Evolutionary conservation across 208 protist species (phyloP), one percentile per base, ranked within the genome.

Genomic region (Crithidia sp.): DNA sequence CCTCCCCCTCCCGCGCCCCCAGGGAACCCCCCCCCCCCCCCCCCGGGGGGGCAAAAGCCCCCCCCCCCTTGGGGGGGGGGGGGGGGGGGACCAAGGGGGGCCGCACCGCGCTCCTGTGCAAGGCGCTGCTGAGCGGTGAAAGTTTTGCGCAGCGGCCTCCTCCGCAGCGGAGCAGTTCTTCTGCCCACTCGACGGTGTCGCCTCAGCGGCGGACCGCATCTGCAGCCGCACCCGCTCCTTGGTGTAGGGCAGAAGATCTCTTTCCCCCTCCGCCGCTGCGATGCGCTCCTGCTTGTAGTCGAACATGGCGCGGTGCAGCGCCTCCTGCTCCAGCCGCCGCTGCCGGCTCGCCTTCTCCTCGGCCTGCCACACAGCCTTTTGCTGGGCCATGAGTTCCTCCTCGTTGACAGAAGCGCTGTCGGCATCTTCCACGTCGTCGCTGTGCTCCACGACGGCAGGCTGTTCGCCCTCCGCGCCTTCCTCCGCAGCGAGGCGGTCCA

Each of bases 271-370:
- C 3, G 87, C 84, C 2, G 70, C 76, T 9, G 76, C 82, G 63
- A 92, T 89, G 45, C 77, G 76, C 65, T 77, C 47, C 54, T 87
- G 76, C 44, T 82, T 80, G 69, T 90, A 84, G 10, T 71, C 84
- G 14, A 85, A 81, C 60, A 68, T 69, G 6, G 79, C 81, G 44
- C 62, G 47, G 16, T 77, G 61, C 36, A 81, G 62, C 17, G 43
- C 72, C 61, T 85, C 80, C 16, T 75, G 74, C 43, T 56, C 14
- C n/a, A 56, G 52, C 0, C 74, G 74, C 8, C 67, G 65, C 44
- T 73, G 19, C 45, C 69, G 73, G 52, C 57, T 63, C 4, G 65
- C 67, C 5, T 43, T 70, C 40, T 70, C 44, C 54, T 79, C 67
- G 0, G 43, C 61, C 43, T 79, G 74, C 74, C 74, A 79, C 1